A percentile compares a stretch with the other conserved stretches of the same genome.
phyloP scores from a whole-genome alignment of 2,329 filamentous ascomycete species.

The Colletotrichum siamense region DNA sequence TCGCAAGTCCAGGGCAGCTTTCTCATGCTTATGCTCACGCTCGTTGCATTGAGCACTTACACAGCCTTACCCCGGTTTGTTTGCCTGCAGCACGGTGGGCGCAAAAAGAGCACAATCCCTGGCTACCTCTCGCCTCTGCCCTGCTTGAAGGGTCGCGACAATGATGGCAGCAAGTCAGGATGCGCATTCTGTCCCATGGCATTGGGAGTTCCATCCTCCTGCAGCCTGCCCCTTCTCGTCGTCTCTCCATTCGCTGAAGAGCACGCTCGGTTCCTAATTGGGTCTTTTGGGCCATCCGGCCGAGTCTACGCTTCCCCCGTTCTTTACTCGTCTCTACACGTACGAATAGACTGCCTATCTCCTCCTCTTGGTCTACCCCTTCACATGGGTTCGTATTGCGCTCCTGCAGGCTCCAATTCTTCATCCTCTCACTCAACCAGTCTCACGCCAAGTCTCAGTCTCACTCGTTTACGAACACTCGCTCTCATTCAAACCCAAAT shows the following conservation, averaged over 20 bases:
- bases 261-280: slow-evolving; percentile 4
- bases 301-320: neutral
- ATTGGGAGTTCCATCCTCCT: slow-evolving; percentile 5
- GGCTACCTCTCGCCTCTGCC: neutral
- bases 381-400: neutral
- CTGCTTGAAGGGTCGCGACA: neutral
- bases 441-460: neutral
- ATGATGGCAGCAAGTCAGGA: neutral
- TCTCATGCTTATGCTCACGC: neutral
- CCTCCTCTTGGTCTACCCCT: neutral
- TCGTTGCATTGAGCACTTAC: neutral
- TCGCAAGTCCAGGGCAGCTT: neutral
- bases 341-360: neutral
- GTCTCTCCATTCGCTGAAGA: neutral
- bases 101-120: neutral
- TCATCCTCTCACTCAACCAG: neutral
- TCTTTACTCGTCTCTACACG: neutral
- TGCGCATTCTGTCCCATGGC: neutral
- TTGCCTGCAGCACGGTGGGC: neutral
- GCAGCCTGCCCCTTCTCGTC: neutral
- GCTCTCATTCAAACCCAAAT: neutral
- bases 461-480: neutral
- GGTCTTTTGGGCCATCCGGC: slow-evolving; percentile 8
- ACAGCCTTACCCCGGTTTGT: neutral
- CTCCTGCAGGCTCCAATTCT: neutral